Percentiles rank a stretch among this genome's conserved stretches.
These are phyloP conservation scores for Phytopythium oedochilum DNA, from an alignment of 352 stramenopile species.

Conservation along the genomic window DNA sequence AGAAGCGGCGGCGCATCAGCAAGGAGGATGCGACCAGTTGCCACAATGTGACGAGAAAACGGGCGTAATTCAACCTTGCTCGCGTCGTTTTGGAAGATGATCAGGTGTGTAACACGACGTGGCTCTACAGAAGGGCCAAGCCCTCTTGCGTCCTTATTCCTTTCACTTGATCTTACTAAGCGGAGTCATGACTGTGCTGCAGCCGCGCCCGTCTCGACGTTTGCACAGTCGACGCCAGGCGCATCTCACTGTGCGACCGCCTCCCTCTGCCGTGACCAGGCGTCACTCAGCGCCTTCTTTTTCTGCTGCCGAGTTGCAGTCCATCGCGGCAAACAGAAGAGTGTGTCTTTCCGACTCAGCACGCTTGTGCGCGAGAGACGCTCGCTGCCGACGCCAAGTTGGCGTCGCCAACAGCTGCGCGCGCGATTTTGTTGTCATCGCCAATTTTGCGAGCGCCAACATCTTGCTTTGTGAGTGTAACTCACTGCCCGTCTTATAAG, in stretches of 20 bases:
- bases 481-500: no score
- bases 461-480: no score
- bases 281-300: slow-evolving; percentile 1
- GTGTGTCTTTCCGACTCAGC: no score
- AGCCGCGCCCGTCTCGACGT: background rate
- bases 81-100: background rate
- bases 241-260: background rate
- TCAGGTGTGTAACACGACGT: background rate
- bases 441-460: no score
- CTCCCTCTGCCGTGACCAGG: background rate
- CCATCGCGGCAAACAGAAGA: no score
- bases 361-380: no score
- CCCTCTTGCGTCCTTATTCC: background rate
- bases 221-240: background rate
- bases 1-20: background rate
- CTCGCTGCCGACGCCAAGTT: no score
- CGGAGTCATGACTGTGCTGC: background rate
- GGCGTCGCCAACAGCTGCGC: background rate
- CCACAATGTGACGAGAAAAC: slow-evolving; percentile 1
- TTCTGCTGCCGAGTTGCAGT: no score
- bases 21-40: background rate
- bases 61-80: background rate
- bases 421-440: no score
- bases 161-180: background rate
- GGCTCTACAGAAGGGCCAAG: no score